A percentile compares a stretch with the other conserved stretches of the same genome.
phyloP scores from a whole-genome alignment of 2,329 filamentous ascomycete species.

The Paramyrothecium roridum region DNA sequence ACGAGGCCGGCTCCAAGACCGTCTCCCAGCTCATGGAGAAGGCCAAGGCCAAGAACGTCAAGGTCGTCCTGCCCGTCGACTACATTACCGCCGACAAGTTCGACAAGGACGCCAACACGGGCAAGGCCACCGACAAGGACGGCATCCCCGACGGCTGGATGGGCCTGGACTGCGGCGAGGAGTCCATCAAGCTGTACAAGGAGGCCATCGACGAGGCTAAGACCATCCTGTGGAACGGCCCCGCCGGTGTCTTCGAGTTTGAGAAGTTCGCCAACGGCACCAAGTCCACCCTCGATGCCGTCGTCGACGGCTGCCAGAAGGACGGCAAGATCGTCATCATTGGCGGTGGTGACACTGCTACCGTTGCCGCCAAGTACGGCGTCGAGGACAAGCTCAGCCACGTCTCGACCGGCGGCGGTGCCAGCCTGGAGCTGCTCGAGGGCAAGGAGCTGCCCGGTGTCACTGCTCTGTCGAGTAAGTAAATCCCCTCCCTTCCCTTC shows the following conservation, averaged over 20 bases:
- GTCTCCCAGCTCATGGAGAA: slow-evolving; percentile 86
- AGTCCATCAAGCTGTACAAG: slow-evolving; percentile 87
- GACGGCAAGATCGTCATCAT: slow-evolving; percentile 96
- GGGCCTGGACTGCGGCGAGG: slow-evolving; percentile 90
- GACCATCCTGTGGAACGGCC: slow-evolving; percentile 99
- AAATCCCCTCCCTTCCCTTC: slow-evolving; percentile 26
- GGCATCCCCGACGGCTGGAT: slow-evolving; percentile 98
- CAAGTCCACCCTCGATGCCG: slow-evolving; percentile 87
- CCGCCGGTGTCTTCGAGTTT: slow-evolving; percentile 95
- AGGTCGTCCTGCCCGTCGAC: slow-evolving; percentile 91
- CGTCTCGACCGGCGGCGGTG: slow-evolving; percentile 95
- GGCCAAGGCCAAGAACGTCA: slow-evolving; percentile 94
- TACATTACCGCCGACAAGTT: slow-evolving; percentile 98
- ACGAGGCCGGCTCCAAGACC: slow-evolving; percentile 90
- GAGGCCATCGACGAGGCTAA: slow-evolving; percentile 81
- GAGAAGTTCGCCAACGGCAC: slow-evolving; percentile 91
- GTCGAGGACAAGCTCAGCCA: slow-evolving; percentile 97
- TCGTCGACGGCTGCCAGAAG: slow-evolving; percentile 70
- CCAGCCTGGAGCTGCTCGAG: slow-evolving; percentile 92
- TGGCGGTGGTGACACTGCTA: slow-evolving; percentile 95
- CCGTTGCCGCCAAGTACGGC: slow-evolving; percentile 94
- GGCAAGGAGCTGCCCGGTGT: slow-evolving; percentile 97
- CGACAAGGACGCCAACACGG: slow-evolving; percentile 74
- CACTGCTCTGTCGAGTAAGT: slow-evolving; percentile 79
- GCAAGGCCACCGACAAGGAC: slow-evolving; percentile 77